These are phyloP conservation scores for Salix viminalis DNA, from an alignment of 345 rosid genomes.

Conservation along the genomic window DNA sequence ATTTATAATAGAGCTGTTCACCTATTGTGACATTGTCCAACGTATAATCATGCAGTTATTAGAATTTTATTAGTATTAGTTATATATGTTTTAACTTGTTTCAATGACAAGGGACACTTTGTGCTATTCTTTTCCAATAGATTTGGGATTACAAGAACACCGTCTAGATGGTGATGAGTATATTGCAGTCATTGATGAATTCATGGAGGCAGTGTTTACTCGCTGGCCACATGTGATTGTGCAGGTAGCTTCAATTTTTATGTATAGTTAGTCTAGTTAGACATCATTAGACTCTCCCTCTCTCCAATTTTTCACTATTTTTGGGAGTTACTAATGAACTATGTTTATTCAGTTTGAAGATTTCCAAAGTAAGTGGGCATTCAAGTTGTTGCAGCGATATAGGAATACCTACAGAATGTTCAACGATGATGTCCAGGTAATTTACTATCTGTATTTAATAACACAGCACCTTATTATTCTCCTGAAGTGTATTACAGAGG, in stretches of 20 bases:
- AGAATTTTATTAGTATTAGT: background rate
- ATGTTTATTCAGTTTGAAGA: slow-evolving; percentile 77
- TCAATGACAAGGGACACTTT: background rate
- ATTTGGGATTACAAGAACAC: slow-evolving; percentile 85
- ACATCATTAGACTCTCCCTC: background rate
- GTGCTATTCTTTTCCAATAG: slow-evolving; percentile 40
- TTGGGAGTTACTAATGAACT: slow-evolving; percentile 1
- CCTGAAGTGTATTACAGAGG: background rate
- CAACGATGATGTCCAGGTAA: slow-evolving; percentile 98
- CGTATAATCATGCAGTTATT: background rate
- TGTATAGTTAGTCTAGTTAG: background rate
- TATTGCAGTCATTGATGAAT: slow-evolving; percentile 74
- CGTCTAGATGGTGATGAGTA: slow-evolving; percentile 87
- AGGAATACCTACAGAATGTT: slow-evolving; percentile 84
- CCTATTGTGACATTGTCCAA: background rate
- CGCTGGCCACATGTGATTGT: slow-evolving; percentile 98
- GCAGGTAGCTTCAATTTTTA: slow-evolving; percentile 49
- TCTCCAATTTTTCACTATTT: background rate
- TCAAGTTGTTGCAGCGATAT: slow-evolving; percentile 88
- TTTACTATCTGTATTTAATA: slow-evolving; percentile 21
- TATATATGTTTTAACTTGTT: background rate
- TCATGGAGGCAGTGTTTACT: slow-evolving; percentile 96
- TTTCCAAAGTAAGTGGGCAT: slow-evolving; percentile 99
- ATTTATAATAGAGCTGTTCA: background rate
- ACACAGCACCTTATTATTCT: background rate